A percentile compares a stretch with the other conserved stretches of the same genome.
These are phyloP conservation scores for Saccharomycopsis hybrid DNA, from an alignment of 1,139 yeast species.

Conservation along the genomic window DNA sequence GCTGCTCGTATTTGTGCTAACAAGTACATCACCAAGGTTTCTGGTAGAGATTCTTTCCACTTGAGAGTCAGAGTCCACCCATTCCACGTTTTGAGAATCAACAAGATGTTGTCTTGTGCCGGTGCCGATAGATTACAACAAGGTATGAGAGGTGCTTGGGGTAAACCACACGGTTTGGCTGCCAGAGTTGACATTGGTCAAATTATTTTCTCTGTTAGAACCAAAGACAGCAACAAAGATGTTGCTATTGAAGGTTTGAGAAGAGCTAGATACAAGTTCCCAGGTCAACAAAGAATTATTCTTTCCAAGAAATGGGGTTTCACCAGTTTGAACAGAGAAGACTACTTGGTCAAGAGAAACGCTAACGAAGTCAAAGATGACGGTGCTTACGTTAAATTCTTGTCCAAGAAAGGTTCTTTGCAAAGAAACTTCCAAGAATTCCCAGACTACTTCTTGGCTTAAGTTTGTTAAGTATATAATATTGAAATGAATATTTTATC, in stretches of 20 bases:
- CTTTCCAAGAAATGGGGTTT: conserved; percentile 99
- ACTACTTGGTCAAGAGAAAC: conserved; percentile 88
- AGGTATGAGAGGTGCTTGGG: conserved; percentile 99
- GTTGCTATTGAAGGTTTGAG: conserved; percentile 98
- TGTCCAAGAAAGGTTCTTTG: conserved; percentile 92
- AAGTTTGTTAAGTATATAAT: conserved; percentile 3
- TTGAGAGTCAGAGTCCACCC: conserved; percentile 99
- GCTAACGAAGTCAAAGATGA: conserved; percentile 98
- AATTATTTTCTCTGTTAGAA: conserved; percentile 96
- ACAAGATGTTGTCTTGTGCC: conserved; percentile 99
- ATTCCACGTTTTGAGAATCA: conserved; percentile 99
- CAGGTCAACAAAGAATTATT: conserved; percentile 99
- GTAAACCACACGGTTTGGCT: conserved; percentile 99
- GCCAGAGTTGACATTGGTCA: conserved; percentile 99
- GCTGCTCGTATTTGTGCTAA: conserved; percentile 99
- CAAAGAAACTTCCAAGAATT: conserved; percentile 87
- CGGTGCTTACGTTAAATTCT: conserved; percentile 99
- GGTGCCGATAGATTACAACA: conserved; percentile 99
- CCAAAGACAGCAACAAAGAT: conserved; percentile 96
- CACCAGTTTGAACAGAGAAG: conserved; percentile 98
- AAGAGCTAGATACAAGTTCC: conserved; percentile 99
- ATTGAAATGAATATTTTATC: background rate
- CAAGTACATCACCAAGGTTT: conserved; percentile 95
- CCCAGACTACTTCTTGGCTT: conserved; percentile 71
- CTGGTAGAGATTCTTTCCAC: conserved; percentile 99